These are phyloP conservation scores for Gryganskiella cystojenkinii DNA, from an alignment of 192 early-diverging fungal genomes.

Conservation along the genomic window DNA sequence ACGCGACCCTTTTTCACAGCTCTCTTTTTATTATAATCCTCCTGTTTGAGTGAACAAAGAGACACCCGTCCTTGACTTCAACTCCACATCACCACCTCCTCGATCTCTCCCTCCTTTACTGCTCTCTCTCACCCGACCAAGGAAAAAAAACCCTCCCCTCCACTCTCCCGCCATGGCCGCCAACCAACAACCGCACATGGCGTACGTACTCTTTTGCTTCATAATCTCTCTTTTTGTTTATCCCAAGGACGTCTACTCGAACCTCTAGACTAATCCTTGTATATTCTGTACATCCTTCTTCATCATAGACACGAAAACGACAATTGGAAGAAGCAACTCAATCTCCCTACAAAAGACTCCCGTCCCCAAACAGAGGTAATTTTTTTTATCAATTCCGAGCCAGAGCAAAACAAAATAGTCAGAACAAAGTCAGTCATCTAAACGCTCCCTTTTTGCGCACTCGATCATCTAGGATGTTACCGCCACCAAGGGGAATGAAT, in stretches of 20 bases:
- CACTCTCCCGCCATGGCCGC: constrained; percentile 10
- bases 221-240: not conserved
- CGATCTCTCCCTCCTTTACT: no score
- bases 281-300: not conserved
- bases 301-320: constrained; percentile 65
- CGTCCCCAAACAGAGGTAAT: constrained; percentile 89
- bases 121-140: no score
- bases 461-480: constrained; percentile 93
- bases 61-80: no score
- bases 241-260: not conserved
- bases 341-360: constrained; percentile 83
- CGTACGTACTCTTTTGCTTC: constrained; percentile 2
- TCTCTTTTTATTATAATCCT: no score
- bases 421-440: not conserved
- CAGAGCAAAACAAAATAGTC: not conserved
- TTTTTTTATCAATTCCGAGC: not conserved
- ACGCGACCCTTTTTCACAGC: not conserved
- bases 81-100: no score
- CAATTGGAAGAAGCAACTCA: constrained; percentile 81
- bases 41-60: no score
- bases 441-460: no score
- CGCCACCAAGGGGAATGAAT: constrained; percentile 97
- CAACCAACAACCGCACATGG: constrained; percentile 20
- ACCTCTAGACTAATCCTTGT: not conserved
- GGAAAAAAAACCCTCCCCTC: no score